Evolutionary conservation across 768 basidiomycete genomes (phyloP), one percentile per base, ranked within the genome.

Genomic region (Suillus alpinus): DNA sequence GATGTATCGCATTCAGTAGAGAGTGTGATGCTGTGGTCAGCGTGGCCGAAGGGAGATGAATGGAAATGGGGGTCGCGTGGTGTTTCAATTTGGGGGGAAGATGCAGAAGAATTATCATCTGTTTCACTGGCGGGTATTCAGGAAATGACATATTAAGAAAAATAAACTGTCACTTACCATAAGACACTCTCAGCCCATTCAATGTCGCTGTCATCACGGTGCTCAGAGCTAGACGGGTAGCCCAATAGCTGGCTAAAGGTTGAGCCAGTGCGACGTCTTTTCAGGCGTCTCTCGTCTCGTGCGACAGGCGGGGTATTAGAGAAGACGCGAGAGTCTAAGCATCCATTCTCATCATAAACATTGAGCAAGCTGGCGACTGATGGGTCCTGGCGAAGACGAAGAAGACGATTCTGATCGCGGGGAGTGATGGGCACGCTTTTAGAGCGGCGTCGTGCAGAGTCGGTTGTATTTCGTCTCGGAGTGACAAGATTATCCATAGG

Each of bases 161-260:
- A 40, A 49, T 14, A 7, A 13, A 43, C 5, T 39, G 14, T 6
- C 0, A 67, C 85, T 60, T 65, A 91, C 91, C 80, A 82, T 57
- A 92, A 77, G 71, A 83, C 86, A 46, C 83, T 81, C 75, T 93
- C 91, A 13, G 91, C 91, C 91, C 91, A 93, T 2, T 90, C 92
- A 58, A 93, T 91, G 65, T 92, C 90, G 63, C 77, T 78, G n/a
- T 72, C 68, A 59, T 77, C 74, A 31, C 64, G 61, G 16, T 68
- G 47, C 16, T 66, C 63, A 32, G 60, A 74, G 1, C 73, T 67
- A 10, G 66, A 69, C 0, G 86, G 78, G 57, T 80, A 80, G 3
- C 90, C 89, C 34, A 93, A 78, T 3, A 93, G 75, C 67, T 91
- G 86, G 5, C 89, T 84, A 60, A 93, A 72, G 10, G 91, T 92